Conservation (phyloP, 306 rosid species). For the Lotus japonicus region DNA sequence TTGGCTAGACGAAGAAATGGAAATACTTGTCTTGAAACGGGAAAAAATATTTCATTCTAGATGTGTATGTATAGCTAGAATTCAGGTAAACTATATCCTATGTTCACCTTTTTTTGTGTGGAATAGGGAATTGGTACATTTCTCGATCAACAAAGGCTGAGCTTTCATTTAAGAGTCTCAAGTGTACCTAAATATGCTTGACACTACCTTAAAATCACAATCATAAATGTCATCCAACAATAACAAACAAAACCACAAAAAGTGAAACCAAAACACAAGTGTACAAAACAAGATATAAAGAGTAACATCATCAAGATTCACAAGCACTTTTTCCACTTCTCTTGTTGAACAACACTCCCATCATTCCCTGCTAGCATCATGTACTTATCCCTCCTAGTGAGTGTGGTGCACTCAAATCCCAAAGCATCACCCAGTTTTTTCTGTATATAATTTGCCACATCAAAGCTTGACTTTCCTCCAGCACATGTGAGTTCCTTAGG, state of each 20-base stretch:
- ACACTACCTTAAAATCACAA: background rate
- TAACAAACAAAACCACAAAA: background rate
- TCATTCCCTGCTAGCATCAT: constrained; percentile 95
- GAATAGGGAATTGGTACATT: no score
- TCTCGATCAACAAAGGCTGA: no score
- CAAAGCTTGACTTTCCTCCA: constrained; percentile 60
- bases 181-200: background rate
- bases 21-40: no score
- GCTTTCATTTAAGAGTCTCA: background rate
- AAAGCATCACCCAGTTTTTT: constrained; percentile 54
- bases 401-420: constrained; percentile 80
- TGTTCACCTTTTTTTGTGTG: no score
- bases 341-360: constrained; percentile 54
- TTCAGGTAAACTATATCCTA: no score
- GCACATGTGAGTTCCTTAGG: constrained; percentile 53
- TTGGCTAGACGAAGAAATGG: no score
- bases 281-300: background rate
- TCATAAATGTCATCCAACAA: background rate
- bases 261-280: background rate
- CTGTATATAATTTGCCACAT: constrained; percentile 82
- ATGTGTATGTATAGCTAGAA: no score
- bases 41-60: no score
- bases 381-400: constrained; percentile 84
- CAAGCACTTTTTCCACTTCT: constrained; percentile 13
- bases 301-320: background rate